phyloP scores from a whole-genome alignment of 2,329 filamentous ascomycete genomes.

The Neofusicoccum ribis region DNA sequence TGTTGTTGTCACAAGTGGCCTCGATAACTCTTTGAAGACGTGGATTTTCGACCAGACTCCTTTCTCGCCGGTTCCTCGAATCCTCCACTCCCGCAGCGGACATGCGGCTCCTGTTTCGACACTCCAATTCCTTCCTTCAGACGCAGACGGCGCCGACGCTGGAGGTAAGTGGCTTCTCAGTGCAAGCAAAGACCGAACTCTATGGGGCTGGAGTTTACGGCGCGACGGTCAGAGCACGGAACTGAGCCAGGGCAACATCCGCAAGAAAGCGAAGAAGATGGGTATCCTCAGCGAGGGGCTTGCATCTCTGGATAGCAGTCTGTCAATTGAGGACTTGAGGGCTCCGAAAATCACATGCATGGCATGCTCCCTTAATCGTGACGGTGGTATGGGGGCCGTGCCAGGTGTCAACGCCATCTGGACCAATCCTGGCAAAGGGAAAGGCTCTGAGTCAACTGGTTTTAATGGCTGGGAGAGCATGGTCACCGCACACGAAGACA shows the following conservation, averaged over 20 bases:
- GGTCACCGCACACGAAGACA: slow-evolving; percentile 85
- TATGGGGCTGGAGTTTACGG: slow-evolving; percentile 96
- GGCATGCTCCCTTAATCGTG: slow-evolving; percentile 87
- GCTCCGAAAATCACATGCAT: slow-evolving; percentile 90
- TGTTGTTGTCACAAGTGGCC: slow-evolving; percentile 83
- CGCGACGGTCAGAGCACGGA: slow-evolving; percentile 93
- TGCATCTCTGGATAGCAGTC: slow-evolving; percentile 61
- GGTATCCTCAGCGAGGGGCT: slow-evolving; percentile 65
- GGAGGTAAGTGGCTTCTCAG: slow-evolving; percentile 94
- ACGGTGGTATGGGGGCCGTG: slow-evolving; percentile 87
- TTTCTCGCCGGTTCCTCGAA: slow-evolving; percentile 81
- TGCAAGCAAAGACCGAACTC: slow-evolving; percentile 81
- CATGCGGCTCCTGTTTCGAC: slow-evolving; percentile 84
- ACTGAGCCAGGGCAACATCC: slow-evolving; percentile 84
- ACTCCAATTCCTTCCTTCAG: slow-evolving; percentile 80
- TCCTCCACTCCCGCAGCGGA: slow-evolving; percentile 81
- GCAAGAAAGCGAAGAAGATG: slow-evolving; percentile 84
- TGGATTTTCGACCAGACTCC: slow-evolving; percentile 96
- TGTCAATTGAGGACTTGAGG: slow-evolving; percentile 72
- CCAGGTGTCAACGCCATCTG: slow-evolving; percentile 78
- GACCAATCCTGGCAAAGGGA: slow-evolving; percentile 65
- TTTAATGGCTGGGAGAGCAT: slow-evolving; percentile 97
- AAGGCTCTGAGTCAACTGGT: slow-evolving; percentile 8
- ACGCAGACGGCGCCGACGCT: slow-evolving; percentile 85
- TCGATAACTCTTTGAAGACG: slow-evolving; percentile 90